Conservation (phyloP, 2,329 filamentous ascomycete genomes). For the Pseudonectria buxi region DNA sequence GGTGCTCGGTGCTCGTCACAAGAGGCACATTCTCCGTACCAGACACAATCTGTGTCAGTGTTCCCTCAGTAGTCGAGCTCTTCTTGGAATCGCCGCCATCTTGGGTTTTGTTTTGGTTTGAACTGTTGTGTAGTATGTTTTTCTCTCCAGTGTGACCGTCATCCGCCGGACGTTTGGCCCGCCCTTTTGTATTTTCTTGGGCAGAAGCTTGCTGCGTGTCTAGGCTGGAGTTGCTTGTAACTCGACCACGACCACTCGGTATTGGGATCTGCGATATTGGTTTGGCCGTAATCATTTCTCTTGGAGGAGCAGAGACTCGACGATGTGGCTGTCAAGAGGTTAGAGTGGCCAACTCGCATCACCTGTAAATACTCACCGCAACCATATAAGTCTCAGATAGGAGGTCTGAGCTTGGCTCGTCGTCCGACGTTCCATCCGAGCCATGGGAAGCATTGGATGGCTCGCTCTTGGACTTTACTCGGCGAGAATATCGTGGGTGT, state of each 20-base stretch:
- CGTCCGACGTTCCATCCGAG: slow-evolving; percentile 7
- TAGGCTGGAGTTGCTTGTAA: background rate
- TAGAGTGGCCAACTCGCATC: background rate
- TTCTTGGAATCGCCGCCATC: too few species aligned
- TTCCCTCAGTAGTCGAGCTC: too few species aligned
- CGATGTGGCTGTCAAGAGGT: slow-evolving; percentile 12
- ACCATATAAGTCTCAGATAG: background rate
- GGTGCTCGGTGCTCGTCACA: slow-evolving; percentile 1
- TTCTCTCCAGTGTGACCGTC: background rate
- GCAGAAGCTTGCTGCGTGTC: too few species aligned
- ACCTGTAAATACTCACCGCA: background rate
- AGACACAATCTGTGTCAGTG: background rate
- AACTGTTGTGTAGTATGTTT: too few species aligned
- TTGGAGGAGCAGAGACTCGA: slow-evolving; percentile 21
- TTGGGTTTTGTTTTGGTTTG: too few species aligned
- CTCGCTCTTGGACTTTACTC: slow-evolving; percentile 43
- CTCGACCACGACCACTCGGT: slow-evolving; percentile 10
- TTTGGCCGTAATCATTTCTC: slow-evolving; percentile 3
- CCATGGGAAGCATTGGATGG: slow-evolving; percentile 24
- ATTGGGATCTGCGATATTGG: slow-evolving; percentile 20
- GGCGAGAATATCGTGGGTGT: slow-evolving; percentile 35
- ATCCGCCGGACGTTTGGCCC: slow-evolving; percentile 1
- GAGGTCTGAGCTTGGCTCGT: background rate
- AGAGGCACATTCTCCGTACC: slow-evolving; percentile 10
- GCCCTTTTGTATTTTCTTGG: too few species aligned